Base-by-base conservation (phyloP, 495 filamentous ascomycete species). In the Haplographium delicatum region DNA sequence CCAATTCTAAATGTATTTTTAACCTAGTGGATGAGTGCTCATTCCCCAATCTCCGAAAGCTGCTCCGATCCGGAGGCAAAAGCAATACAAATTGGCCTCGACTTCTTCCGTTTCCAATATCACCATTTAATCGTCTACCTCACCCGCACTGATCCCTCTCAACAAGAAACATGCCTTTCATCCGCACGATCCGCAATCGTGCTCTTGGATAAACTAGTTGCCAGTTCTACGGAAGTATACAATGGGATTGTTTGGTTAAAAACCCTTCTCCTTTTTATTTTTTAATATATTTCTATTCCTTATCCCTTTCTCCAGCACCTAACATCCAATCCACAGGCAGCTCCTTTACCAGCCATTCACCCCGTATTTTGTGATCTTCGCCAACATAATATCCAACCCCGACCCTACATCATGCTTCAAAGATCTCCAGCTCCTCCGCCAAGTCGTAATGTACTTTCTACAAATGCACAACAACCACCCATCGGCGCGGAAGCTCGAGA, bases 381-480 rank as follows among this genome's bases (percentile, higher is more conserved):
- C 34, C 6, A 18, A 45, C 27, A 44, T 52, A 39, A 34, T 52
- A 15, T 34, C 50, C 19, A 3, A 45, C 15, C 44, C 44, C 6
- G 10, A 25, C 22, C 5, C 44, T 20, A 34, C 10, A 9, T 6
- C 15, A 7, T 31, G 35, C 25, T 50, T 50, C 34, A 18, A 41
- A 5, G 47, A 50, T 18, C 27, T 50, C 5, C 34, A 50, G 13
- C 31, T 50, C 5, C 37, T 50, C 9, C 34, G 47, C n/a, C 33
- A 31, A 19, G 47, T 50, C 20, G 47, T 50, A 13, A n/a, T 50
- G 60, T 62, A 25, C 60, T 57, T 25, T 77, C 44, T 47, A 16
- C 46, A 41, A 30, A 50, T 40, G 46, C 31, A 41, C 22, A 40
- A 40, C 15, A 50, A 50, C 6, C 47, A 50, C n/a, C 34, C 34